Evolutionary conservation across 805 yeast genomes (phyloP).

Genomic region (Cyberlindnera amylophila): DNA sequence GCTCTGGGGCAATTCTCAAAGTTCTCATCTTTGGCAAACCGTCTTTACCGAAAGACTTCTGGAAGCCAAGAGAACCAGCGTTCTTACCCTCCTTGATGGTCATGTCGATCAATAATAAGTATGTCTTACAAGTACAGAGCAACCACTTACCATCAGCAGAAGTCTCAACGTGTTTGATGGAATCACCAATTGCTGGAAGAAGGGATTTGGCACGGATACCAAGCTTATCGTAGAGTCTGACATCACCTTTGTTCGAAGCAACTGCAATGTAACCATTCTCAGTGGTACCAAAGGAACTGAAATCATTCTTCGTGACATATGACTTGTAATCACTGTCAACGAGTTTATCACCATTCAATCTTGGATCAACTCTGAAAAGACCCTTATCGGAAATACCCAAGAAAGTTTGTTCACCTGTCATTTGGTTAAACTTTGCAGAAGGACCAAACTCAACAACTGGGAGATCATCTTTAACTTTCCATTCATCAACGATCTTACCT

Average conservation of each 20-base stretch:
- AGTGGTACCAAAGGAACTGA: slow-evolving; percentile 49
- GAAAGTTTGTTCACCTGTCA: slow-evolving; percentile 70
- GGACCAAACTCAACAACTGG: slow-evolving; percentile 63
- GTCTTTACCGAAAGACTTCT: slow-evolving; percentile 58
- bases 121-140: slow-evolving; percentile 73
- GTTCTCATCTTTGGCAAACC: slow-evolving; percentile 67
- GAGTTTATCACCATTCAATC: slow-evolving; percentile 54
- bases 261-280: slow-evolving; percentile 72
- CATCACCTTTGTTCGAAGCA: slow-evolving; percentile 71
- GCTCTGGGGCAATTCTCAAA: slow-evolving; percentile 66
- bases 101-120: slow-evolving; percentile 66
- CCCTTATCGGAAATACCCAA: slow-evolving; percentile 64
- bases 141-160: slow-evolving; percentile 81
- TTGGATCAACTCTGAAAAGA: slow-evolving; percentile 77
- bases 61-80: slow-evolving; percentile 59
- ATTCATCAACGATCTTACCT: slow-evolving; percentile 84
- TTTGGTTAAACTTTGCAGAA: slow-evolving; percentile 66
- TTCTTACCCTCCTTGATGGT: slow-evolving; percentile 58
- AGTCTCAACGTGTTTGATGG: slow-evolving; percentile 60
- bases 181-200: slow-evolving; percentile 81
- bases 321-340: slow-evolving; percentile 52
- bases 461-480: slow-evolving; percentile 51
- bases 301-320: slow-evolving; percentile 42
- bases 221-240: slow-evolving; percentile 65
- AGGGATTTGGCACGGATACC: slow-evolving; percentile 76